phyloP scores from a whole-genome alignment of 1,284 basidiomycete species.

The Microstroma glucosiphilum region DNA sequence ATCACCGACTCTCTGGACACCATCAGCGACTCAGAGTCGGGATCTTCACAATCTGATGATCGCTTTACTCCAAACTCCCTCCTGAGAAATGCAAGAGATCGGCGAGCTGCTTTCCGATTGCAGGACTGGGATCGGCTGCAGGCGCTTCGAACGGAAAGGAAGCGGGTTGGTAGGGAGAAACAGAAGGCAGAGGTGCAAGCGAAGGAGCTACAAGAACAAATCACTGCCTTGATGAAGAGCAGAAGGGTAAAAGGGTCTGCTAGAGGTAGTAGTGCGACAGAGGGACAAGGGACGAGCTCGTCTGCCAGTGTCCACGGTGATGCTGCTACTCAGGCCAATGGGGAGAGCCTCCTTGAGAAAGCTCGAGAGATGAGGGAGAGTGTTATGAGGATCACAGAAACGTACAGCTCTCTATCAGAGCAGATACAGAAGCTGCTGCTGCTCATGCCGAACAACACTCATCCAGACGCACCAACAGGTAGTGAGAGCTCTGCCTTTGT shows the following conservation, averaged over 20 bases:
- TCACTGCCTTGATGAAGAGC: no score
- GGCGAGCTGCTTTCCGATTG: slow-evolving; percentile 5
- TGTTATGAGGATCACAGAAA: no score
- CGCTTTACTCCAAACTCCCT: not conserved
- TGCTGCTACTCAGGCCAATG: not conserved
- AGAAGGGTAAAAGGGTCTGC: no score
- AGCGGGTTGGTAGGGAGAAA: not conserved
- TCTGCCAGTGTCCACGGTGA: not conserved
- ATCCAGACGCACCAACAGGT: not conserved
- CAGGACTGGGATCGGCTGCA: slow-evolving; percentile 8
- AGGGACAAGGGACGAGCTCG: not conserved
- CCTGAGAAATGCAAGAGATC: slow-evolving; percentile 7
- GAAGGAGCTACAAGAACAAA: not conserved
- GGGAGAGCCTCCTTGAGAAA: no score
- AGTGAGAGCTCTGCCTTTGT: not conserved
- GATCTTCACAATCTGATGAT: not conserved
- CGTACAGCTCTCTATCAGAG: no score
- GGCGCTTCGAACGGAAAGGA: not conserved
- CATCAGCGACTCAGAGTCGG: not conserved
- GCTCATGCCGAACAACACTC: not conserved
- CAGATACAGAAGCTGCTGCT: not conserved
- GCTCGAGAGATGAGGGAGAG: no score
- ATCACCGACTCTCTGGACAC: not conserved
- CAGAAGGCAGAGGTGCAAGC: not conserved
- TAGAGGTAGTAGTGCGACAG: no score